Evolutionary conservation across 192 early-diverging fungal species (phyloP).

Genomic region (Coemansia sp.): DNA sequence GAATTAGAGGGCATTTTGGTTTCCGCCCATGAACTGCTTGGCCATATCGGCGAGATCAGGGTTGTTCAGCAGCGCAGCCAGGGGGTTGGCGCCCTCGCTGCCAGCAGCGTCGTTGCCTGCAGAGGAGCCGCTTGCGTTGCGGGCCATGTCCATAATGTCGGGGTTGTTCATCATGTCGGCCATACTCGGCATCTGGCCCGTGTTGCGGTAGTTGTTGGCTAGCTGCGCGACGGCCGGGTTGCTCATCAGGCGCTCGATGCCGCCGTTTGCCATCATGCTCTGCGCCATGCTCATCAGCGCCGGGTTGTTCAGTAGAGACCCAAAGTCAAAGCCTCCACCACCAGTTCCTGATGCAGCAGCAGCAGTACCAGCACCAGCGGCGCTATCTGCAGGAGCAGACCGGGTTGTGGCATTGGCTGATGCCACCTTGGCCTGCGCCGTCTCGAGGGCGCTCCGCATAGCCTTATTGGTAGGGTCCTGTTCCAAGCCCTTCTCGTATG

Average conservation of each 20-base stretch:
- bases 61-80: slow-evolving; percentile 38
- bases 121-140: slow-evolving; percentile 15
- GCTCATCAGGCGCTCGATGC: slow-evolving; percentile 79
- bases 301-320: slow-evolving; percentile 87
- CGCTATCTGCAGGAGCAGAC: slow-evolving; percentile 17
- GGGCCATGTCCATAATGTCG: slow-evolving; percentile 42
- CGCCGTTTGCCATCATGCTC: slow-evolving; percentile 84
- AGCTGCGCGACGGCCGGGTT: slow-evolving; percentile 88
- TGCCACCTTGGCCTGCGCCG: slow-evolving; percentile 61
- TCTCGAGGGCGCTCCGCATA: slow-evolving; percentile 71
- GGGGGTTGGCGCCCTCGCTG: slow-evolving; percentile 18
- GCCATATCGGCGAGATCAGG: slow-evolving; percentile 35
- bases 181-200: slow-evolving; percentile 48
- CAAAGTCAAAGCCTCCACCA: slow-evolving; percentile 73
- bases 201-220: slow-evolving; percentile 51
- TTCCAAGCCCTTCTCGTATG: slow-evolving; percentile 86
- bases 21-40: slow-evolving; percentile 26
- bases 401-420: not conserved
- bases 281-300: slow-evolving; percentile 94
- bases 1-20: not conserved
- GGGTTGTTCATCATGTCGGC: slow-evolving; percentile 51
- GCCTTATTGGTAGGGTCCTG: slow-evolving; percentile 79
- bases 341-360: slow-evolving; percentile 58
- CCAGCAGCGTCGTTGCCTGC: slow-evolving; percentile 6
- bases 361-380: slow-evolving; percentile 24